Evolutionary conservation across 768 basidiomycete species (phyloP).

Genomic region (Pisolithus orientalis): DNA sequence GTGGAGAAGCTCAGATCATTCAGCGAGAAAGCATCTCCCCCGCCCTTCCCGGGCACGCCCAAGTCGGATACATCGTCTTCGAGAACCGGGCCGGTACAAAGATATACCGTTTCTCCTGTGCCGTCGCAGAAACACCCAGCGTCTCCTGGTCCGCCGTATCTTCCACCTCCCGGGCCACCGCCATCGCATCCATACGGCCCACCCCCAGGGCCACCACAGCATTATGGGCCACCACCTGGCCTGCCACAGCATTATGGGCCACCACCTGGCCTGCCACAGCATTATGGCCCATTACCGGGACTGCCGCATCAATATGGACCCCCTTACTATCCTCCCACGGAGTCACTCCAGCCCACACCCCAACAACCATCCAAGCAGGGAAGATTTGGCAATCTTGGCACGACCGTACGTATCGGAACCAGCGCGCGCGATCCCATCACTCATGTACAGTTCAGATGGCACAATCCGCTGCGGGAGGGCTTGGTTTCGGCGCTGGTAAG

Average conservation of each 20-base stretch:
- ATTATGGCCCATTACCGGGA: slow-evolving; percentile 5
- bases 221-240: neutral
- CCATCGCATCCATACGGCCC: neutral
- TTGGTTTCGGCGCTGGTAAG: slow-evolving; percentile 43
- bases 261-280: slow-evolving; percentile 1
- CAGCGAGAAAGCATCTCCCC: slow-evolving; percentile 13
- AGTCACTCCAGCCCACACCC: slow-evolving; percentile 30
- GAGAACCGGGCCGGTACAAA: slow-evolving; percentile 5
- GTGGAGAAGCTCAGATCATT: slow-evolving; percentile 49
- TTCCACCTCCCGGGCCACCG: neutral
- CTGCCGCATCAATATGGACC: slow-evolving; percentile 15
- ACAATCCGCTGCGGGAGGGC: slow-evolving; percentile 33
- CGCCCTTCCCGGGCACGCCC: slow-evolving; percentile 18
- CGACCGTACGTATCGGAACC: slow-evolving; percentile 22
- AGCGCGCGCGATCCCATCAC: neutral
- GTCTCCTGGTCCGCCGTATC: neutral
- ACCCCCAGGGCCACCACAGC: neutral
- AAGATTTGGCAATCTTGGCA: slow-evolving; percentile 36
- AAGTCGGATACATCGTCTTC: slow-evolving; percentile 7
- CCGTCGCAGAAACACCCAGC: slow-evolving; percentile 2
- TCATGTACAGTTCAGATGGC: slow-evolving; percentile 19
- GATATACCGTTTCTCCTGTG: neutral
- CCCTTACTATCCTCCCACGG: slow-evolving; percentile 25
- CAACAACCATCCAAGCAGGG: slow-evolving; percentile 16
- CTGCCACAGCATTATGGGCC: neutral